Percentiles rank a stretch among this genome's conserved stretches.
phyloP scores from a whole-genome alignment of 208 protist genomes.

The Trypanosomatidae sp. region DNA sequence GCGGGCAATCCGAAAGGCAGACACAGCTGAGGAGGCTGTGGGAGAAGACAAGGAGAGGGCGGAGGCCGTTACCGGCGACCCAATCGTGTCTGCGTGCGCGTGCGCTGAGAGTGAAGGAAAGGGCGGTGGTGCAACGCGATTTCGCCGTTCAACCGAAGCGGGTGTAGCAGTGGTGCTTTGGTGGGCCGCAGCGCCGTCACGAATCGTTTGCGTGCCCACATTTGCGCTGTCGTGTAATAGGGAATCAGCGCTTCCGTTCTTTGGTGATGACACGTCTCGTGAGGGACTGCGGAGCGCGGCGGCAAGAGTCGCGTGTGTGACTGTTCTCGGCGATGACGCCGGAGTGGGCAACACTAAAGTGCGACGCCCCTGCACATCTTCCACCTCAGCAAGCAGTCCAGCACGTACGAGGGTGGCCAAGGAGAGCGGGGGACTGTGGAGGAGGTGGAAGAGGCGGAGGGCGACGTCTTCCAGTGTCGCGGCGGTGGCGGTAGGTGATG shows the following conservation, averaged over 20 bases:
- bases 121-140: too few relatives aligned
- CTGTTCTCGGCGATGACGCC: too few relatives aligned
- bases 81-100: background rate
- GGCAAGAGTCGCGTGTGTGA: too few relatives aligned
- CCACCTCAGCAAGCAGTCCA: background rate
- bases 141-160: too few relatives aligned
- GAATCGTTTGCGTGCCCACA: too few relatives aligned
- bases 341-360: too few relatives aligned
- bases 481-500: background rate
- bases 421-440: conserved; percentile 20
- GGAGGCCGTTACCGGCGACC: background rate
- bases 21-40: background rate
- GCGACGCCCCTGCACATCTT: background rate
- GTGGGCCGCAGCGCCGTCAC: too few relatives aligned
- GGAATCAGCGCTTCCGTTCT: too few relatives aligned
- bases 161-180: too few relatives aligned
- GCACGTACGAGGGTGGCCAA: conserved; percentile 10
- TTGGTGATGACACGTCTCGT: too few relatives aligned
- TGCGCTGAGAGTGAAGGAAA: background rate
- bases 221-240: too few relatives aligned
- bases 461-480: background rate
- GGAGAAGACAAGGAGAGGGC: background rate
- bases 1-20: background rate
- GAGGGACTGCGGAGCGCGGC: too few relatives aligned
- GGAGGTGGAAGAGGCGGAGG: conserved; percentile 12